These are phyloP conservation scores for Byssothecium circinans DNA, from an alignment of 2,329 filamentous ascomycete species.

Conservation along the genomic window DNA sequence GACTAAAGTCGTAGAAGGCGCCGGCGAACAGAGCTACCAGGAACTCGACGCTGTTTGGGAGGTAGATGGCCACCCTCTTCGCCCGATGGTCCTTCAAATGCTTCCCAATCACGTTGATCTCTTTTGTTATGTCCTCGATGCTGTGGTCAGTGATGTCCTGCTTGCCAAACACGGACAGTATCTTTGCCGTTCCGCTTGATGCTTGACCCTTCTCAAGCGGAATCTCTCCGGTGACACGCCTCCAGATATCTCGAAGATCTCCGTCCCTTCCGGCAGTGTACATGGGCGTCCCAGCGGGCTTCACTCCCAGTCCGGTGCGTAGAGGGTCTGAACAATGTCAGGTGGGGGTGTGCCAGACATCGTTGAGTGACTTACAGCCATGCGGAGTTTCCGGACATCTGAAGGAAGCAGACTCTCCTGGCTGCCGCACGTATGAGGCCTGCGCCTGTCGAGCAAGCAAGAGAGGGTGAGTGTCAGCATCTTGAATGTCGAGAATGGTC, in stretches of 20 bases:
- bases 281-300: slow-evolving; percentile 75
- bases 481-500: slow-evolving; percentile 68
- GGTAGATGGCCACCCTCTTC: slow-evolving; percentile 81
- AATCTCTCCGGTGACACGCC: slow-evolving; percentile 66
- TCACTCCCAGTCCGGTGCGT: slow-evolving; percentile 63
- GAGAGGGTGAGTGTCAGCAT: slow-evolving; percentile 90
- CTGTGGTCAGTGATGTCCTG: slow-evolving; percentile 73
- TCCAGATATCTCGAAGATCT: slow-evolving; percentile 90
- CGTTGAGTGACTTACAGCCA: slow-evolving; percentile 55
- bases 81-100: slow-evolving; percentile 69
- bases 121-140: slow-evolving; percentile 71
- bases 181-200: slow-evolving; percentile 65
- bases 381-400: slow-evolving; percentile 82
- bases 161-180: slow-evolving; percentile 78
- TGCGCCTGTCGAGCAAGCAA: slow-evolving; percentile 83
- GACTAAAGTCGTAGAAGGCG: slow-evolving; percentile 83
- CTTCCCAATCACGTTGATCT: slow-evolving; percentile 85
- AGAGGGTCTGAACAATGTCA: slow-evolving; percentile 39
- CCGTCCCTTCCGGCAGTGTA: slow-evolving; percentile 84
- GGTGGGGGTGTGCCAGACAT: slow-evolving; percentile 5
- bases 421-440: slow-evolving; percentile 75
- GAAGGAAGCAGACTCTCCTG: slow-evolving; percentile 83
- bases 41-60: slow-evolving; percentile 91
- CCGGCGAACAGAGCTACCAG: slow-evolving; percentile 80
- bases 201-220: slow-evolving; percentile 66